A percentile compares a stretch with the other conserved stretches of the same genome.
Evolutionary conservation across 2,329 filamentous ascomycete species (phyloP).

Genomic region (Fusarium verticillioides): DNA sequence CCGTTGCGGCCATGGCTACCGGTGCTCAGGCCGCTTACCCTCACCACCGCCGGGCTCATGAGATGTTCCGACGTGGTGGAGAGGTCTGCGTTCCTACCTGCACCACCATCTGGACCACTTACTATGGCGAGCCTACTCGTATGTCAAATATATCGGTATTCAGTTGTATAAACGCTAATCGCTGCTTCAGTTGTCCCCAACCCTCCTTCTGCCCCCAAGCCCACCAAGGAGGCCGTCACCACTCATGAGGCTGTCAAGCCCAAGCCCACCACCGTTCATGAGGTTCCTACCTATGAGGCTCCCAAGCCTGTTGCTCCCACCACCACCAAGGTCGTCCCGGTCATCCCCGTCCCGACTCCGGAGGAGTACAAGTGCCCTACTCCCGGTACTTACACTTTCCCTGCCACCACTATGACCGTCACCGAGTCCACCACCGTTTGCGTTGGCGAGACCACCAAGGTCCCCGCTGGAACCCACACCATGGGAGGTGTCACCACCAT

Average conservation of each 20-base stretch:
- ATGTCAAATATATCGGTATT: conserved; percentile 48
- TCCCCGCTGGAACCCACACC: conserved; percentile 74
- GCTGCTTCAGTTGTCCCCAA: conserved; percentile 52
- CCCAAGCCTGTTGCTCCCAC: conserved; percentile 41
- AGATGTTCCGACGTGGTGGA: conserved; percentile 64
- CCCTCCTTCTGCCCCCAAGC: conserved; percentile 46
- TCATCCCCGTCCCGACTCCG: conserved; percentile 63
- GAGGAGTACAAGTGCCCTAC: conserved; percentile 67
- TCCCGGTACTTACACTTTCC: conserved; percentile 80
- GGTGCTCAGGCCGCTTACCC: conserved; percentile 65
- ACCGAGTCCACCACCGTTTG: conserved; percentile 75
- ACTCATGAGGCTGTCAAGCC: conserved; percentile 26
- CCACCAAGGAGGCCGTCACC: conserved; percentile 26
- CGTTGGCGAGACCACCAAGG: conserved; percentile 68
- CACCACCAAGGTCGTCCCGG: conserved; percentile 54
- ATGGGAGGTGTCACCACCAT: conserved; percentile 78
- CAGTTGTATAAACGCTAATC: conserved; percentile 29
- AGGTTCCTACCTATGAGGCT: conserved; percentile 19
- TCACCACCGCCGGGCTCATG: conserved; percentile 72
- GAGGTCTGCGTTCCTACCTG: conserved; percentile 70
- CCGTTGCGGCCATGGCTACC: conserved; percentile 68
- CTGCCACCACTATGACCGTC: conserved; percentile 76
- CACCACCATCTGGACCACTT: conserved; percentile 79
- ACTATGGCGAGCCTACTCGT: conserved; percentile 75
- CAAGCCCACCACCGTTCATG: conserved; percentile 21